Conservation (phyloP, 1,284 basidiomycete species). For the Boletus mariae region DNA sequence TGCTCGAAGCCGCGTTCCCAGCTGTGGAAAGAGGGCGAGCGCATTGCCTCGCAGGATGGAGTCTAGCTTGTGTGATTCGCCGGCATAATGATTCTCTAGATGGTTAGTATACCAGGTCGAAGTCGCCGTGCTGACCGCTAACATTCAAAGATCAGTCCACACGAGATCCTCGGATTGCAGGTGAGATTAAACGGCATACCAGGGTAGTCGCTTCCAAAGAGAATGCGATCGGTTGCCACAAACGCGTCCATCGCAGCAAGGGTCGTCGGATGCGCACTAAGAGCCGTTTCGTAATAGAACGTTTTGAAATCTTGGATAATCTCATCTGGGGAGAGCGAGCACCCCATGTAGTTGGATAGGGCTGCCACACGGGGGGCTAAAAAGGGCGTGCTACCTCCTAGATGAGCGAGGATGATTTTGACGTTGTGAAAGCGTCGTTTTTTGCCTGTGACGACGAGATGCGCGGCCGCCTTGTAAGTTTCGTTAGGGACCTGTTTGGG, state of each 20-base stretch:
- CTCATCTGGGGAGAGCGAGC: constrained; percentile 51
- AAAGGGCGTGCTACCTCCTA: constrained; percentile 59
- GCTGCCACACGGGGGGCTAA: constrained; percentile 64
- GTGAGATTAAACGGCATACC: constrained; percentile 37
- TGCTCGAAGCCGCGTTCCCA: constrained; percentile 12
- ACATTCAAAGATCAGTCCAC: constrained; percentile 4
- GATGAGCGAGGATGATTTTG: constrained; percentile 64
- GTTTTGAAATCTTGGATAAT: constrained; percentile 62
- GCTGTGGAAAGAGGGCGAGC: constrained; percentile 43
- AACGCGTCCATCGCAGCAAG: constrained; percentile 49
- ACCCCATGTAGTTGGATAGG: constrained; percentile 65
- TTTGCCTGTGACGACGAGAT: constrained; percentile 66
- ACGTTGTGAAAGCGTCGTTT: constrained; percentile 56
- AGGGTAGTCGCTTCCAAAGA: constrained; percentile 74
- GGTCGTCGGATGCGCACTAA: constrained; percentile 52
- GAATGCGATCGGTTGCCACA: constrained; percentile 44
- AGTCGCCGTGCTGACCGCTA: constrained; percentile 56
- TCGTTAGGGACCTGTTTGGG: constrained; percentile 65
- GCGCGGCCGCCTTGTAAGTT: constrained; percentile 73
- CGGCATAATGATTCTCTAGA: constrained; percentile 44
- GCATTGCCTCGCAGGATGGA: constrained; percentile 47
- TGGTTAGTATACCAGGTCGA: constrained; percentile 57
- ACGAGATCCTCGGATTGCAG: not conserved
- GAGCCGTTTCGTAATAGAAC: constrained; percentile 70
- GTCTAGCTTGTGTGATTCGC: constrained; percentile 34